Evolutionary conservation across 306 rosid genomes (phyloP), one percentile per base, ranked within the genome.

Genomic region (Arachis stenosperma): DNA sequence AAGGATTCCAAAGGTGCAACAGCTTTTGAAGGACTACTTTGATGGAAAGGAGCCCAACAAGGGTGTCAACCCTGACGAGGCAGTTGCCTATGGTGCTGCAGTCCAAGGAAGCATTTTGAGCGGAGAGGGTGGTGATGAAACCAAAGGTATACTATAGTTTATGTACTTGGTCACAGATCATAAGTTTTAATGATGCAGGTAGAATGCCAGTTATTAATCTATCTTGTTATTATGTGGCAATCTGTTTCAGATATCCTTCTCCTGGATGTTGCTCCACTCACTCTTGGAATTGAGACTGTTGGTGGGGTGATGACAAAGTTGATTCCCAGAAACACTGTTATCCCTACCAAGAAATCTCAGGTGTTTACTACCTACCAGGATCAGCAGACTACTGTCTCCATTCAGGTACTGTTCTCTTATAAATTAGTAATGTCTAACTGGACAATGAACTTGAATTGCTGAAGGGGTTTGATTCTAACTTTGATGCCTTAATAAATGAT

Each of bases 301-400:
- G 99, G 99, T 6, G 99, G 99, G 52, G 99, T 95, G 53, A 95
- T 95, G 99, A 95, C 99, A 73, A 95, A 95, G 80, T 88, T 95
- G 95, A 95, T 95, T 72, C 99, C 99, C 12, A 91, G 99, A 82
- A 95, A 95, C 71, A 90, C 97, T 8, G 99, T 95, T 42, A 95
- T 95, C 71, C 99, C 99, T 48, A 95, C 99, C 79, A 95, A 95
- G 92, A 95, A 94, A 78, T 95, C 99, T 65, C 99, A 95, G 80
- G 99, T 95, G 61, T 95, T 95, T 79, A 95, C 99, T 58, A 95
- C 99, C 64, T 95, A 95, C 86, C 99, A 95, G 86, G 99, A 95
- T 75, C 99, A 95, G 84, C 99, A 95, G 86, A 95, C 99, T 29
- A 95, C 96, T 0, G 99, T 95, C 75, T 95, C 98, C 67, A 95